Evolutionary conservation across 225 moss, liverwort and hornwort genomes (phyloP).

Genomic region (Anthoceros angustus): DNA sequence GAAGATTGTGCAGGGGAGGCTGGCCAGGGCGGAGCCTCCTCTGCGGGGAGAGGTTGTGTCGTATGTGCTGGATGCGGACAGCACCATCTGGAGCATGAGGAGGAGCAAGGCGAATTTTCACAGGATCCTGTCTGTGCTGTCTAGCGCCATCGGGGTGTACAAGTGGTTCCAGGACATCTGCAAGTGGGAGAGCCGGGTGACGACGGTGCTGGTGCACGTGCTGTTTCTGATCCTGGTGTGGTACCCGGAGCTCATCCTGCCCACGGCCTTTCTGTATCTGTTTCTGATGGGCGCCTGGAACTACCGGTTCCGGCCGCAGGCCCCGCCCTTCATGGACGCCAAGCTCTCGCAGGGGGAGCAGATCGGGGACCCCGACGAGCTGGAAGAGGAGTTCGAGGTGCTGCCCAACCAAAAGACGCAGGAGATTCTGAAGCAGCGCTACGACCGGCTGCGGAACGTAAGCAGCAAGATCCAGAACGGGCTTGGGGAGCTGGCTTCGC

Average conservation of each 20-base stretch:
- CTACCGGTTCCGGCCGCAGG: slow-evolving; percentile 52
- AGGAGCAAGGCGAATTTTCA: slow-evolving; percentile 87
- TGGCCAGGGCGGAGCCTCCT: slow-evolving; percentile 74
- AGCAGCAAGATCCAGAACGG: slow-evolving; percentile 72
- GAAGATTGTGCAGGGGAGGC: slow-evolving; percentile 74
- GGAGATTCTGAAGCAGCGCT: slow-evolving; percentile 51
- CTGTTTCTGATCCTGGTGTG: slow-evolving; percentile 77
- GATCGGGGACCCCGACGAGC: slow-evolving; percentile 62
- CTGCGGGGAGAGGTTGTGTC: slow-evolving; percentile 65
- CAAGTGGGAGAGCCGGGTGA: slow-evolving; percentile 82
- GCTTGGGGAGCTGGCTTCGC: slow-evolving; percentile 70
- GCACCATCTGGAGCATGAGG: slow-evolving; percentile 91
- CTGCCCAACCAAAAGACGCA: slow-evolving; percentile 70
- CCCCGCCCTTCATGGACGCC: slow-evolving; percentile 86
- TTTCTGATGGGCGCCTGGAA: slow-evolving; percentile 91
- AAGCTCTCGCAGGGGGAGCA: slow-evolving; percentile 88
- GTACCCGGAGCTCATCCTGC: slow-evolving; percentile 79
- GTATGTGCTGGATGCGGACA: slow-evolving; percentile 82
- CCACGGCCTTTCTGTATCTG: slow-evolving; percentile 80
- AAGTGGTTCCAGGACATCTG: slow-evolving; percentile 89
- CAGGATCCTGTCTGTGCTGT: slow-evolving; percentile 63
- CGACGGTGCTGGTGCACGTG: slow-evolving; percentile 72
- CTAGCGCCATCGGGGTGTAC: slow-evolving; percentile 56
- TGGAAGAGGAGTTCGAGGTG: slow-evolving; percentile 93
- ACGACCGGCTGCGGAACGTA: slow-evolving; percentile 71